Base-by-base conservation (phyloP, 176 grass and related monocot species). In the Hsuehochloa calcarea region DNA sequence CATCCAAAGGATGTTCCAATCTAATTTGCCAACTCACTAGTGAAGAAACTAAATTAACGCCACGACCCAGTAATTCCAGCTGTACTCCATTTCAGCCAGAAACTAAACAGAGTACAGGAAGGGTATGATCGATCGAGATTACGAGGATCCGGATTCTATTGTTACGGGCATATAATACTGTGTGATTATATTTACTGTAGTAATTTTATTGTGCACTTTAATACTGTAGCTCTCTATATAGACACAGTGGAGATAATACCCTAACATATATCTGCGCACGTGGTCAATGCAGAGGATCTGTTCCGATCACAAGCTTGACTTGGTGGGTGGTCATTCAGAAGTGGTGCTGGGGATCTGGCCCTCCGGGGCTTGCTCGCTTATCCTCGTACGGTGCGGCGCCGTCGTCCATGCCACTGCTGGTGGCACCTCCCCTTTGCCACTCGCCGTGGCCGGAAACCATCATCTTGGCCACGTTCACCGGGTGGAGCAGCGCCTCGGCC, bases 301-400 rank as follows among this genome's bases (percentile, higher is more conserved):
- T 34, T 34, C 31, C 1, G 31, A 34, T 56, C 3, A 9, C 54
- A 8, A 22, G 17, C 31, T 34, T n/a, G n/a, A n/a, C 11, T 27
- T 14, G 25, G 59, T 27, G 6, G 59, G 23, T 27, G 25, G 59
- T 29, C 44, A 47, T 5, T 45, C 75, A 78, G 1, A 1, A 34
- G 56, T 78, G 75, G 56, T 78, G 61, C 45, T 38, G 61, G 19
- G 65, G 80, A 43, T 82, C 38, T 19, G 75, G 39, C n/a, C 75
- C 75, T 17, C 75, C 75, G 8, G 75, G 75, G n/a, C 56, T 63
- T 16, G 45, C 23, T 6, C 75, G 75, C n/a, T 78, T 62, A 26
- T 60, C 35, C 6, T 63, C 75, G 75, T 19, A 61, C 22, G 14
- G 55, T 15, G n/a, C 56, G 55, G n/a, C 37, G n/a, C 13, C 37